A percentile compares a stretch with the other conserved stretches of the same genome.
phyloP scores from a whole-genome alignment of 345 rosid genomes.

The Laguncularia racemosa region DNA sequence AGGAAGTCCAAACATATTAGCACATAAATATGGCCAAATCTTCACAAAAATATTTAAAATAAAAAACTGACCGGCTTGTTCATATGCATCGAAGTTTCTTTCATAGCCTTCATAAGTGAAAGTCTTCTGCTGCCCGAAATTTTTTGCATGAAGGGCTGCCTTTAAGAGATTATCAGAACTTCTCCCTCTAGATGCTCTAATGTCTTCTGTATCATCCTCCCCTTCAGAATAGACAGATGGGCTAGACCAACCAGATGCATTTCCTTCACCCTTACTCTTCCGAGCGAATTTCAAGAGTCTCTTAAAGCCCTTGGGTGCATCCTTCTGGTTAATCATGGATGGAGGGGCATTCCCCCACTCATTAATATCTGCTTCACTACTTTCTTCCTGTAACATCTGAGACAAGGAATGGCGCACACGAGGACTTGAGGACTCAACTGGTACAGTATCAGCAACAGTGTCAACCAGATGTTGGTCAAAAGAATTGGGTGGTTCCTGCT shows the following conservation, averaged over 20 bases:
- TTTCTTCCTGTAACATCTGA: slow-evolving; percentile 73
- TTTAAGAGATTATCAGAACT: slow-evolving; percentile 38
- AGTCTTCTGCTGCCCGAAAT: slow-evolving; percentile 25
- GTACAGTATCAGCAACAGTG: slow-evolving; percentile 16
- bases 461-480: slow-evolving; percentile 18
- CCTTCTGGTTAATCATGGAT: slow-evolving; percentile 42
- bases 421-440: slow-evolving; percentile 35
- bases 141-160: slow-evolving; percentile 40
- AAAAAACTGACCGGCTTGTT: slow-evolving; percentile 6
- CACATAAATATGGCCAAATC: too few species aligned
- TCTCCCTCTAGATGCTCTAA: slow-evolving; percentile 36
- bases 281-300: slow-evolving; percentile 62
- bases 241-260: slow-evolving; percentile 50
- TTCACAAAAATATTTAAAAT: too few species aligned
- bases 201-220: slow-evolving; percentile 52
- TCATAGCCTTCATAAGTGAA: slow-evolving; percentile 18
- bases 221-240: slow-evolving; percentile 62
- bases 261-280: slow-evolving; percentile 60
- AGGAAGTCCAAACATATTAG: too few species aligned
- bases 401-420: slow-evolving; percentile 62
- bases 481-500: slow-evolving; percentile 21
- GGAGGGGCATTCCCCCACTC: slow-evolving; percentile 75
- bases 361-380: slow-evolving; percentile 41
- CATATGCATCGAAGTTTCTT: slow-evolving; percentile 21
- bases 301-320: slow-evolving; percentile 63